These are phyloP conservation scores for Chlorella sp. DNA, from an alignment of 139 green algal genomes.

Conservation along the genomic window DNA sequence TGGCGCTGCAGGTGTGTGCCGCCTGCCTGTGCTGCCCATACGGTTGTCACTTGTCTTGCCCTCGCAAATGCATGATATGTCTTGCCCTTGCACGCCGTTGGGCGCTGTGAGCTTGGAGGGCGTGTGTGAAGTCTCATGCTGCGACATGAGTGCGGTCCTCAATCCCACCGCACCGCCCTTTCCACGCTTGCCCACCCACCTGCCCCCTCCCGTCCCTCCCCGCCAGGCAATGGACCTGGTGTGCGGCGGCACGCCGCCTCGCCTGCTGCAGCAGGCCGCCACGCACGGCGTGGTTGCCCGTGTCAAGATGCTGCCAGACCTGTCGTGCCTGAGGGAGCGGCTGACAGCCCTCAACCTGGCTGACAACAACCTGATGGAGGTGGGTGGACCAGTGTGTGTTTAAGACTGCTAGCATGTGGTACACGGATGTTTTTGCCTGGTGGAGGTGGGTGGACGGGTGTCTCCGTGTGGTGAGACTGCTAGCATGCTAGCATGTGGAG, in stretches of 20 bases:
- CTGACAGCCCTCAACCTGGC: constrained; percentile 61
- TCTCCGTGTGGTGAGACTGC: background rate
- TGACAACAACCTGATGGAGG: constrained; percentile 55
- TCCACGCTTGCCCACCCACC: background rate
- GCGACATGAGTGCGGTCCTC: background rate
- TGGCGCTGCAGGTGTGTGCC: constrained; percentile 56
- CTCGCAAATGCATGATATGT: too few species aligned
- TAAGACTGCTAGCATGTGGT: too few species aligned
- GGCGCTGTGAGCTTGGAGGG: too few species aligned
- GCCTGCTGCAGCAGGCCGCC: constrained; percentile 25
- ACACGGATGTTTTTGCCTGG: too few species aligned
- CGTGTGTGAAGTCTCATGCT: background rate
- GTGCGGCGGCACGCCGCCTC: constrained; percentile 10
- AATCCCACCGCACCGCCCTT: background rate
- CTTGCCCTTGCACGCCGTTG: too few species aligned
- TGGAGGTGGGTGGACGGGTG: background rate
- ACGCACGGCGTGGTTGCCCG: background rate
- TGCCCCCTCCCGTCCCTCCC: background rate
- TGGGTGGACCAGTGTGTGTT: background rate
- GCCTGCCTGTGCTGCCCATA: background rate
- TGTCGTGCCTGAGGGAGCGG: constrained; percentile 39
- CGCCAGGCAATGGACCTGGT: background rate
- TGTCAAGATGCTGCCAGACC: constrained; percentile 46
- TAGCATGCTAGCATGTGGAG: background rate
- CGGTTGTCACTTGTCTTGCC: too few species aligned